Evolutionary conservation across 768 basidiomycete species (phyloP).

Genomic region (Hericium rajendrae): DNA sequence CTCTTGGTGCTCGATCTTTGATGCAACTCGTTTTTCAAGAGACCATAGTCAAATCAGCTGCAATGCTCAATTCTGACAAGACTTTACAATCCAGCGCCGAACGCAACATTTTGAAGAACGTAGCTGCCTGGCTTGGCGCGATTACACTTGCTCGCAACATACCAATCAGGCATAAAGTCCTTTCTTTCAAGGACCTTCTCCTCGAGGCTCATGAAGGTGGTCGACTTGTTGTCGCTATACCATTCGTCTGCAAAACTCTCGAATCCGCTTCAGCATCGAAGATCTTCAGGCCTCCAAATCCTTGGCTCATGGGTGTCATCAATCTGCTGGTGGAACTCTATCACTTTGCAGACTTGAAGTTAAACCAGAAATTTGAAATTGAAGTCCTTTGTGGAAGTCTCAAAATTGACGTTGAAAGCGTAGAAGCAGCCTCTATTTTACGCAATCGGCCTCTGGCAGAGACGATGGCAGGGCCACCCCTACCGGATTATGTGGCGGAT

Average conservation of each 20-base stretch:
- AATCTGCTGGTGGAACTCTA: constrained; percentile 92
- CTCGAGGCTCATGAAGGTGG: constrained; percentile 92
- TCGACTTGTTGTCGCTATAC: constrained; percentile 87
- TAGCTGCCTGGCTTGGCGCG: constrained; percentile 89
- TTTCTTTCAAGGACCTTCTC: constrained; percentile 96
- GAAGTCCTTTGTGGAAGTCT: constrained; percentile 92
- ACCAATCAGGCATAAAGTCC: constrained; percentile 86
- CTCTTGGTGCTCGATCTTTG: constrained; percentile 58
- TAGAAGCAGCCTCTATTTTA: constrained; percentile 78
- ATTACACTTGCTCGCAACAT: constrained; percentile 88
- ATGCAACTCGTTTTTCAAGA: constrained; percentile 84
- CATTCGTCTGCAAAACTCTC: constrained; percentile 95
- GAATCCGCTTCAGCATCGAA: constrained; percentile 83
- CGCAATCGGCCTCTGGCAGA: constrained; percentile 64
- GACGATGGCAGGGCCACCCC: constrained; percentile 44
- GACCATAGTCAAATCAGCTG: constrained; percentile 80
- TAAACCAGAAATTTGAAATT: constrained; percentile 98
- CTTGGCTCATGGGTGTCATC: constrained; percentile 96
- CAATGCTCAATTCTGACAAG: constrained; percentile 84
- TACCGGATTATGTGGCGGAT: constrained; percentile 74
- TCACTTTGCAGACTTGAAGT: constrained; percentile 89
- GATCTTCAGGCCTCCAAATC: constrained; percentile 94
- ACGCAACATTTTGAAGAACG: constrained; percentile 82
- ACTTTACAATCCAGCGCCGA: constrained; percentile 80
- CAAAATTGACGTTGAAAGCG: constrained; percentile 73